phyloP scores from a whole-genome alignment of 495 filamentous ascomycete genomes.

The Trichoderma parareesei region DNA sequence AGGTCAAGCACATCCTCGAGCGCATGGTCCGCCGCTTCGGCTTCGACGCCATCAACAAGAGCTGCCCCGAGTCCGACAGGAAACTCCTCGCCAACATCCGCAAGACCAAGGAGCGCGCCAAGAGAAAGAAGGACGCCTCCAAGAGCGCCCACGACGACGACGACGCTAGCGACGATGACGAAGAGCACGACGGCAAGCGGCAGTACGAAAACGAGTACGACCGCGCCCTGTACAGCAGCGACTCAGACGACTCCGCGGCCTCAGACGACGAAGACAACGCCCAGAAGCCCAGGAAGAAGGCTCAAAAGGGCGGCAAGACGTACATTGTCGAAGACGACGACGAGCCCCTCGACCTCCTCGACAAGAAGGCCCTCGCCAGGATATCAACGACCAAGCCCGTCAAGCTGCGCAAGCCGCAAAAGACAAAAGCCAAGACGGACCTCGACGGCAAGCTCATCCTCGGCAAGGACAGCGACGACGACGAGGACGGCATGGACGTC shows the following conservation, averaged over 20 bases:
- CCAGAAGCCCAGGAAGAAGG: conserved; percentile 41
- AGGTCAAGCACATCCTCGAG: conserved; percentile 96
- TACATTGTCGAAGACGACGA: conserved; percentile 92
- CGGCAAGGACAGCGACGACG: conserved; percentile 44
- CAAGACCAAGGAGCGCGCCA: conserved; percentile 80
- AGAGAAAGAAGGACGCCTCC: conserved; percentile 71
- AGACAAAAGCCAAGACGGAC: conserved; percentile 63
- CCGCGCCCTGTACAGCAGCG: conserved; percentile 86
- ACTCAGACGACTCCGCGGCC: conserved; percentile 50
- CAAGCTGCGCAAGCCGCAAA: conserved; percentile 46
- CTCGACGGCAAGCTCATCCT: conserved; percentile 85
- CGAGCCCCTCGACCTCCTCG: conserved; percentile 89
- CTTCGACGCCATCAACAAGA: conserved; percentile 61
- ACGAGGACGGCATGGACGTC: conserved; percentile 55
- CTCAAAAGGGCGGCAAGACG: conserved; percentile 50
- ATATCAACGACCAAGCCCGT: conserved; percentile 85
- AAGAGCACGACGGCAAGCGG: conserved; percentile 34
- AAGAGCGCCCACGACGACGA: conserved; percentile 37
- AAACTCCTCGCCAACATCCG: conserved; percentile 90
- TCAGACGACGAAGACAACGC: conserved; percentile 51
- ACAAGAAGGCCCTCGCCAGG: conserved; percentile 76
- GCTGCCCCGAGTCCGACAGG: conserved; percentile 73
- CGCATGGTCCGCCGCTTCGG: conserved; percentile 88
- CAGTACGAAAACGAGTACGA: conserved; percentile 88
- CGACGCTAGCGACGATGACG: conserved; percentile 42